phyloP scores from a whole-genome alignment of 495 filamentous ascomycete species.

The Parathielavia appendiculata region DNA sequence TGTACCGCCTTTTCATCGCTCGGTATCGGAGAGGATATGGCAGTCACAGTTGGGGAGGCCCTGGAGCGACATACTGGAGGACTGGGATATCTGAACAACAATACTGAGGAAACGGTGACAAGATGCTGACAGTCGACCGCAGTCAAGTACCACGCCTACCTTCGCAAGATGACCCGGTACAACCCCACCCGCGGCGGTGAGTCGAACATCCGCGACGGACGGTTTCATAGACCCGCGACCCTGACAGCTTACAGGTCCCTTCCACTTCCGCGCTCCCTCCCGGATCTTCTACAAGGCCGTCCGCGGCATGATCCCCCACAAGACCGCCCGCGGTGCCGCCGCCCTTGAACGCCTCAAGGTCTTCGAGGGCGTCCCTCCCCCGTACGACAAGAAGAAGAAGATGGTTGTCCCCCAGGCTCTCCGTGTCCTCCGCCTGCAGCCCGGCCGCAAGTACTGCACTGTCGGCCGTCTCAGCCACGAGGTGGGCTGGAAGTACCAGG shows the following conservation, averaged over 20 bases:
- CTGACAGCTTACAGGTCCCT: conserved; percentile 68
- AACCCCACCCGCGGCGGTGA: conserved; percentile 96
- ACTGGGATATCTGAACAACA: not conserved
- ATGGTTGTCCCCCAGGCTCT: conserved; percentile 98
- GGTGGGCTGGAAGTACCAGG: conserved; percentile 99
- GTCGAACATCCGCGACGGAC: conserved; percentile 30
- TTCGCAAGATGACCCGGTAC: conserved; percentile 99
- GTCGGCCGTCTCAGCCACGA: conserved; percentile 96
- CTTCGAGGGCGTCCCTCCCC: conserved; percentile 98
- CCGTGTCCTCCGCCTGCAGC: conserved; percentile 88
- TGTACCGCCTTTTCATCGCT: conserved; percentile 43
- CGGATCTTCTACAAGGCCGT: conserved; percentile 99
- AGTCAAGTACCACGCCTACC: conserved; percentile 99
- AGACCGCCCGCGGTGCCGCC: conserved; percentile 93
- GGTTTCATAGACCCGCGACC: conserved; percentile 11
- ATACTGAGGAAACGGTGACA: conserved; percentile 11
- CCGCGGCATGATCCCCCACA: conserved; percentile 99
- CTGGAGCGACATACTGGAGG: not conserved
- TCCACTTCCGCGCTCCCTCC: conserved; percentile 98
- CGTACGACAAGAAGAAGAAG: conserved; percentile 99
- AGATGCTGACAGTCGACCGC: conserved; percentile 38
- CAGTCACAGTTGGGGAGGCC: conserved; percentile 3
- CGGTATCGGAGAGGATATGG: not conserved
- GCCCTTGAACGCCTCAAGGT: conserved; percentile 97
- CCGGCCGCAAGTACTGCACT: conserved; percentile 98